phyloP scores from a whole-genome alignment of 2,329 filamentous ascomycete species.

The Aplosporella prunicola region DNA sequence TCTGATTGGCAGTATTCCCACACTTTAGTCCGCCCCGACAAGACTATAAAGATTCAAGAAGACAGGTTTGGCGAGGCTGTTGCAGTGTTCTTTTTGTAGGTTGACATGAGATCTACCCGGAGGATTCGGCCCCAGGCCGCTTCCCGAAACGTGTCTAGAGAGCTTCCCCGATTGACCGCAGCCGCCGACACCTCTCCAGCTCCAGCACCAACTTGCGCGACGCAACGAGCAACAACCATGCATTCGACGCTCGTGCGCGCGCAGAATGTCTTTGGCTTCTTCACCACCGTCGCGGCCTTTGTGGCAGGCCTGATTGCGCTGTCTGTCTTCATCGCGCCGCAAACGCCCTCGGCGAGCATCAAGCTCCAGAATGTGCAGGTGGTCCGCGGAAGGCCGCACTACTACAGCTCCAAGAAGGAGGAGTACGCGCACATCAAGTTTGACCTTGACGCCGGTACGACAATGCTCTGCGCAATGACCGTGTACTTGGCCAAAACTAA shows the following conservation, averaged over 20 bases:
- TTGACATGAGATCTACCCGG: no score
- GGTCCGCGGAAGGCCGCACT: slow-evolving; percentile 89
- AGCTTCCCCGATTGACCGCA: slow-evolving; percentile 4
- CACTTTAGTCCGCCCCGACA: no score
- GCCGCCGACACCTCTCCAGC: neutral
- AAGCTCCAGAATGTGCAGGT: slow-evolving; percentile 72
- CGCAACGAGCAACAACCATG: slow-evolving; percentile 47
- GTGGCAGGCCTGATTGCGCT: slow-evolving; percentile 72
- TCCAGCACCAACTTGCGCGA: neutral
- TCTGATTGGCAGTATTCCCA: no score
- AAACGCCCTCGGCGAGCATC: slow-evolving; percentile 57
- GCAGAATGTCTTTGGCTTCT: slow-evolving; percentile 95
- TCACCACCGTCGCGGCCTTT: slow-evolving; percentile 83
- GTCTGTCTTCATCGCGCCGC: slow-evolving; percentile 63
- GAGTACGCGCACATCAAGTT: slow-evolving; percentile 95
- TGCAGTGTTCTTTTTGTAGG: neutral
- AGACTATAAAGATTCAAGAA: no score
- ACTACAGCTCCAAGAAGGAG: slow-evolving; percentile 85
- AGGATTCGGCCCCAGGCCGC: neutral
- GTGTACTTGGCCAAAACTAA: slow-evolving; percentile 3
- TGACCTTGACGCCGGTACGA: slow-evolving; percentile 66
- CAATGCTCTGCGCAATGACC: neutral
- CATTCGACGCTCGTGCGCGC: slow-evolving; percentile 75
- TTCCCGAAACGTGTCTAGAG: slow-evolving; percentile 9
- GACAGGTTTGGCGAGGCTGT: no score